These are phyloP conservation scores for Aspergillus fijiensis DNA, from an alignment of 2,329 filamentous ascomycete species.

Conservation along the genomic window DNA sequence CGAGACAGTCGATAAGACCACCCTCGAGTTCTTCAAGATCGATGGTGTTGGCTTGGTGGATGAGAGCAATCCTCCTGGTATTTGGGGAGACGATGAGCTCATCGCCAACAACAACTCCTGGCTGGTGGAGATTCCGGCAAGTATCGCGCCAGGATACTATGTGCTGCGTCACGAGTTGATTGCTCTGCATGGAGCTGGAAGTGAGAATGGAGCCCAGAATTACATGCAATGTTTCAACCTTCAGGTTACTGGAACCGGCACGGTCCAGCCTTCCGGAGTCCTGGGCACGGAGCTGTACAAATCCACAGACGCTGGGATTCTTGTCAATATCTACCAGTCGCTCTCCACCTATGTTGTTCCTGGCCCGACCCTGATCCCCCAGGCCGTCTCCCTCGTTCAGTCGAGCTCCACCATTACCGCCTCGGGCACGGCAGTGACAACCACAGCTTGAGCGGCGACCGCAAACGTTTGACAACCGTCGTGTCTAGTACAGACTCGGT, in stretches of 20 bases:
- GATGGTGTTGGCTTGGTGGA: slow-evolving; percentile 52
- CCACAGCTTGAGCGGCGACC: neutral
- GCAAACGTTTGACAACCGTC: too few species aligned
- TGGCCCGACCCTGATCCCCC: slow-evolving; percentile 17
- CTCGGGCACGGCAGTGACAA: slow-evolving; percentile 12
- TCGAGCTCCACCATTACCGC: slow-evolving; percentile 18
- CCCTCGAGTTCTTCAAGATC: slow-evolving; percentile 63
- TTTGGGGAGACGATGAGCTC: slow-evolving; percentile 56
- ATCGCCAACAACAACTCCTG: slow-evolving; percentile 50
- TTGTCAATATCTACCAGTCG: slow-evolving; percentile 54
- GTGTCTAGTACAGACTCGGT: too few species aligned
- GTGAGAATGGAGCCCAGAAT: slow-evolving; percentile 47
- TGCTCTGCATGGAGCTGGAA: slow-evolving; percentile 47
- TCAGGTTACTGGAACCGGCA: slow-evolving; percentile 54
- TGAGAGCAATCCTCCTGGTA: slow-evolving; percentile 38
- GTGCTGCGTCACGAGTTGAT: slow-evolving; percentile 54
- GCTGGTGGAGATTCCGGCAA: slow-evolving; percentile 45
- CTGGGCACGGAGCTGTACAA: slow-evolving; percentile 56
- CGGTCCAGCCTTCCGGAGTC: slow-evolving; percentile 45
- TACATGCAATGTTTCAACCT: slow-evolving; percentile 59
- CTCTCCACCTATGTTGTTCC: slow-evolving; percentile 18
- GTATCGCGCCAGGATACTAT: slow-evolving; percentile 50
- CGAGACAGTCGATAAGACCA: slow-evolving; percentile 50
- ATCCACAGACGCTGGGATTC: slow-evolving; percentile 55
- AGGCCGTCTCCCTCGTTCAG: slow-evolving; percentile 15